phyloP scores from a whole-genome alignment of 176 grass and related monocot genomes.

The Triticum turgidum region DNA sequence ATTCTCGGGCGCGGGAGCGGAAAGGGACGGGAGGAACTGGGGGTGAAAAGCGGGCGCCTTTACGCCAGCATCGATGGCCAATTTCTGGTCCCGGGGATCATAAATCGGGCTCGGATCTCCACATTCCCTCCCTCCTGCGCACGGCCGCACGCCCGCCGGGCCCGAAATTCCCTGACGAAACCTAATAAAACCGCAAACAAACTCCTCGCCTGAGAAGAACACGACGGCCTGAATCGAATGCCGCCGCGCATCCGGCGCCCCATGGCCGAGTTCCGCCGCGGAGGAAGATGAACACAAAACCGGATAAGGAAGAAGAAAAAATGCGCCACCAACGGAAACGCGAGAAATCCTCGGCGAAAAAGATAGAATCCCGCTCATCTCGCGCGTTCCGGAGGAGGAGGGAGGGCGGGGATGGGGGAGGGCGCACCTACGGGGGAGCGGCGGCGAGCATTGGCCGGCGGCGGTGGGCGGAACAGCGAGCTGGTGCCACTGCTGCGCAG shows the following conservation, averaged over 20 bases:
- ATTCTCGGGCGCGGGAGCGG: conserved; percentile 52
- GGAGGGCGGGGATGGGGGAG: neutral
- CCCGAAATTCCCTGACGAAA: conserved; percentile 18
- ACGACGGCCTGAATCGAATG: conserved; percentile 4
- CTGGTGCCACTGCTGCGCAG: neutral
- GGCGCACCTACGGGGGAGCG: conserved; percentile 26
- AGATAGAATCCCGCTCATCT: neutral
- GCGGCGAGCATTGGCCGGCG: conserved; percentile 20
- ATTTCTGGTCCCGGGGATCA: conserved; percentile 23
- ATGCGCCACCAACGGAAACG: neutral
- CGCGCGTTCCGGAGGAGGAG: neutral
- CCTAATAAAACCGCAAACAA: neutral
- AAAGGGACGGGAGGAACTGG: conserved; percentile 46
- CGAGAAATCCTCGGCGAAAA: neutral
- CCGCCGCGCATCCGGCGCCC: neutral
- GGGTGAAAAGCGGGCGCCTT: conserved; percentile 31
- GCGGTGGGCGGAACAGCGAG: neutral
- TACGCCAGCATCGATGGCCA: conserved; percentile 32
- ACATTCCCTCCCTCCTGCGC: neutral
- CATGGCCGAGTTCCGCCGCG: neutral
- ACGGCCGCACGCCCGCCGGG: neutral
- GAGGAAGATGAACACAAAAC: neutral
- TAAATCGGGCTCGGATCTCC: conserved; percentile 37
- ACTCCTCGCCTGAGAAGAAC: neutral
- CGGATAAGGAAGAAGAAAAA: neutral